These are phyloP conservation scores for Trametes maxima DNA, from an alignment of 768 basidiomycete genomes.

Conservation along the genomic window DNA sequence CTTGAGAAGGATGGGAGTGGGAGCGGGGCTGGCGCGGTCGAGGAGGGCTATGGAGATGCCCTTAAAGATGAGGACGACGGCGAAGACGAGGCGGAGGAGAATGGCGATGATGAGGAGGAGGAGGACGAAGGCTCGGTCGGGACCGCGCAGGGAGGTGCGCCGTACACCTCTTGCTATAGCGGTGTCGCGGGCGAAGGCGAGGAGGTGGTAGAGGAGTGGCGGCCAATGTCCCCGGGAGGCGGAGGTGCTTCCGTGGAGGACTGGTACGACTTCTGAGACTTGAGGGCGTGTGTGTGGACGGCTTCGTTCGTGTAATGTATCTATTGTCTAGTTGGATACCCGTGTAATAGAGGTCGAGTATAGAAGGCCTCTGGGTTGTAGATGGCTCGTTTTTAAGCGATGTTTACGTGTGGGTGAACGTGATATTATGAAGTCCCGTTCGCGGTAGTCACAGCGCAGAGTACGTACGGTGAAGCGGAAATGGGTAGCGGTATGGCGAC, in stretches of 20 bases:
- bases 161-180: background rate
- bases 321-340: background rate
- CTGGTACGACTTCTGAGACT: conserved; percentile 30
- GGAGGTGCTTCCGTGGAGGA: conserved; percentile 27
- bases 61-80: conserved; percentile 14
- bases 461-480: too few species aligned
- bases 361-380: too few species aligned
- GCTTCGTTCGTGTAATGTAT: background rate
- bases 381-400: background rate
- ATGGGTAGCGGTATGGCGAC: too few species aligned
- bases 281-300: background rate
- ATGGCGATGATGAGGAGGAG: conserved; percentile 12
- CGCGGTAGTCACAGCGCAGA: too few species aligned
- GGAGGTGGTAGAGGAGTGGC: conserved; percentile 50
- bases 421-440: too few species aligned
- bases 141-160: background rate
- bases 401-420: too few species aligned
- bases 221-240: conserved; percentile 41
- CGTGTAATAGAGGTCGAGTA: background rate
- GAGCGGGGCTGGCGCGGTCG: conserved; percentile 14
- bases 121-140: conserved; percentile 21
- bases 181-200: conserved; percentile 29
- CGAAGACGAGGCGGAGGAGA: background rate
- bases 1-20: conserved; percentile 13
- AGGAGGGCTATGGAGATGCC: conserved; percentile 21